phyloP scores from a whole-genome alignment of 2,329 filamentous ascomycete species.

The Coniochaeta sp. region DNA sequence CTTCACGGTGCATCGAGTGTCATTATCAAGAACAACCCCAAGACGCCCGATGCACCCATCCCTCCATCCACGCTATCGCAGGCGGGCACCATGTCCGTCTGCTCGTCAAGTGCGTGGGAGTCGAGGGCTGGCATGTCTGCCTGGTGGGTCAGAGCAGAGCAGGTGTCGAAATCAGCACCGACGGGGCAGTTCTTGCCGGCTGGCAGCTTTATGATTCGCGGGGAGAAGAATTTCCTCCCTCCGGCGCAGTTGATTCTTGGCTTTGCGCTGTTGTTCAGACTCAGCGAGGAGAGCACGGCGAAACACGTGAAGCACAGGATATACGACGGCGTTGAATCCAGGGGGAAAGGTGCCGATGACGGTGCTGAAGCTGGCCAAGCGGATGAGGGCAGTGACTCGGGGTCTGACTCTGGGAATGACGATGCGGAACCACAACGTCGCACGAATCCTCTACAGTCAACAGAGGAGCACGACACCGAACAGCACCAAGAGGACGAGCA shows the following conservation, averaged over 20 bases:
- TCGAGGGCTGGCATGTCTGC: constrained; percentile 93
- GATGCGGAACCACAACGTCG: constrained; percentile 13
- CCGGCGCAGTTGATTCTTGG: constrained; percentile 83
- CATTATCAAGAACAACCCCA: constrained; percentile 81
- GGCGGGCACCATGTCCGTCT: constrained; percentile 77
- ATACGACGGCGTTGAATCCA: constrained; percentile 17
- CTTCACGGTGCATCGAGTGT: constrained; percentile 77
- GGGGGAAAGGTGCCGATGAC: constrained; percentile 7
- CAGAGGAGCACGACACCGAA: constrained; percentile 20
- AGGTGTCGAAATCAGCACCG: constrained; percentile 79
- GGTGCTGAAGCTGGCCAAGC: constrained; percentile 8
- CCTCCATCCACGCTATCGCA: constrained; percentile 87
- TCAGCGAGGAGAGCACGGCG: constrained; percentile 80
- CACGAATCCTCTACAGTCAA: constrained; percentile 7
- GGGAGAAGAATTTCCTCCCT: constrained; percentile 85
- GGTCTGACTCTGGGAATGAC: constrained; percentile 19
- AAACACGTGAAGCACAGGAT: constrained; percentile 70
- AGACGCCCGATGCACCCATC: constrained; percentile 74
- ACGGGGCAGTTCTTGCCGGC: constrained; percentile 72
- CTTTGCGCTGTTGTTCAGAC: constrained; percentile 78
- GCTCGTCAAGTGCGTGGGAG: constrained; percentile 87
- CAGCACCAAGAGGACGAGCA: constrained; percentile 21
- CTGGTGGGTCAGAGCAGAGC: constrained; percentile 89
- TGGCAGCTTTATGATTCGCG: constrained; percentile 74
- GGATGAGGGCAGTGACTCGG: constrained; percentile 13